Conservation (phyloP, 108 stramenopile genomes). For the Cyclotella choctawhatcheeana region DNA sequence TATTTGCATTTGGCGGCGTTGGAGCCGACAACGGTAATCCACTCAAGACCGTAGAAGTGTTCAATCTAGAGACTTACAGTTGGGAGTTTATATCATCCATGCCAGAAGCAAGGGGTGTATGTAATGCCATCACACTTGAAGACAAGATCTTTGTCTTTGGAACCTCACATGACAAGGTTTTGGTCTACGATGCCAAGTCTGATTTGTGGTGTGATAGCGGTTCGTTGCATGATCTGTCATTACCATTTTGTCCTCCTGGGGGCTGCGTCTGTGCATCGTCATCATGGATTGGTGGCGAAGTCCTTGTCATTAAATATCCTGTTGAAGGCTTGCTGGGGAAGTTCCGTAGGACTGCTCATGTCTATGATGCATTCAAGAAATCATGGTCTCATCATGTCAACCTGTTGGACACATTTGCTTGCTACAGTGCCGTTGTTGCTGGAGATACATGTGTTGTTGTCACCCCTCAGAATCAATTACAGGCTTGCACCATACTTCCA, state of each 20-base stretch:
- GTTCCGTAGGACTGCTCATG: constrained; percentile 6
- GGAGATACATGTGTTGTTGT: constrained; percentile 14
- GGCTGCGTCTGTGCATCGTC: constrained; percentile 31
- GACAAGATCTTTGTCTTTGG: constrained; percentile 21
- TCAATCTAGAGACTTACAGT: constrained; percentile 18
- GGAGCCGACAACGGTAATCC: constrained; percentile 25
- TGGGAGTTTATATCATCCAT: constrained; percentile 23
- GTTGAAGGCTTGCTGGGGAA: constrained; percentile 6
- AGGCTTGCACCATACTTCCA: constrained; percentile 13
- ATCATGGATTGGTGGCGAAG: constrained; percentile 19
- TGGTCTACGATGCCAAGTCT: constrained; percentile 14
- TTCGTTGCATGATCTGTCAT: not conserved
- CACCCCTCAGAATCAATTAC: constrained; percentile 24
- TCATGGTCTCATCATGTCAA: constrained; percentile 18
- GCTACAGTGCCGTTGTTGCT: constrained; percentile 27
- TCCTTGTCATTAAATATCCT: constrained; percentile 26
- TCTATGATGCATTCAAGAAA: constrained; percentile 11
- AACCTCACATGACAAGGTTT: constrained; percentile 14
- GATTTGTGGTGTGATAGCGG: constrained; percentile 19
- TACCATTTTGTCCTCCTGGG: constrained; percentile 28
- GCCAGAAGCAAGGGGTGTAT: constrained; percentile 27
- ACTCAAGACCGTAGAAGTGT: constrained; percentile 22
- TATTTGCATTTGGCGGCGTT: constrained; percentile 30
- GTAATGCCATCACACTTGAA: constrained; percentile 18
- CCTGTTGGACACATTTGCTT: constrained; percentile 26